Evolutionary conservation across 148 eudicot species (phyloP).

Genomic region (Gaultheria prostrata): DNA sequence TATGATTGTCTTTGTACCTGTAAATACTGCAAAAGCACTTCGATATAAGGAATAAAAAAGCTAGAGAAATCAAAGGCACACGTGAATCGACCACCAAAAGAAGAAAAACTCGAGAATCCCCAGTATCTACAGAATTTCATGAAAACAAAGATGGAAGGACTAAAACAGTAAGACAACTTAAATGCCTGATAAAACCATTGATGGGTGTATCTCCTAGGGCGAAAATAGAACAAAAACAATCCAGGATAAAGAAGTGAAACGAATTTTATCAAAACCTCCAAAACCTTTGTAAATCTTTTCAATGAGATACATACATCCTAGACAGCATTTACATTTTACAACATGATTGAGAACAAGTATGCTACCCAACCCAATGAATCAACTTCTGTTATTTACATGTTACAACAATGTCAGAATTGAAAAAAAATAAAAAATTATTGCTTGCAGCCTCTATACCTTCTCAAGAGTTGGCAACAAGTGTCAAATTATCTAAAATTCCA

Average conservation of each 20-base stretch:
- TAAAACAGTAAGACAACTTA: neutral
- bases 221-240: neutral
- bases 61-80: neutral
- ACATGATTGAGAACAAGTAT: neutral
- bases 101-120: neutral
- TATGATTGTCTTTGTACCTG: neutral
- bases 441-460: neutral
- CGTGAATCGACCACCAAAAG: neutral
- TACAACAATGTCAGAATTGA: neutral
- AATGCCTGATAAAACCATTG: neutral
- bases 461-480: neutral
- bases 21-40: neutral
- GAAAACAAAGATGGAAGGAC: neutral
- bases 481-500: neutral
- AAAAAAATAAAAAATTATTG: neutral
- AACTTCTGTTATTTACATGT: neutral
- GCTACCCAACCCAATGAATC: neutral
- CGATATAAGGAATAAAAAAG: neutral
- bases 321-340: conserved; percentile 6
- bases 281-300: neutral
- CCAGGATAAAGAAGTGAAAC: neutral
- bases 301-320: neutral
- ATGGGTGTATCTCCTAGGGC: neutral
- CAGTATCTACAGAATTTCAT: neutral
- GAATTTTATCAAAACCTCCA: neutral